Conservation (phyloP, 2,329 filamentous ascomycete species). For the Epichloe sylvatica region DNA sequence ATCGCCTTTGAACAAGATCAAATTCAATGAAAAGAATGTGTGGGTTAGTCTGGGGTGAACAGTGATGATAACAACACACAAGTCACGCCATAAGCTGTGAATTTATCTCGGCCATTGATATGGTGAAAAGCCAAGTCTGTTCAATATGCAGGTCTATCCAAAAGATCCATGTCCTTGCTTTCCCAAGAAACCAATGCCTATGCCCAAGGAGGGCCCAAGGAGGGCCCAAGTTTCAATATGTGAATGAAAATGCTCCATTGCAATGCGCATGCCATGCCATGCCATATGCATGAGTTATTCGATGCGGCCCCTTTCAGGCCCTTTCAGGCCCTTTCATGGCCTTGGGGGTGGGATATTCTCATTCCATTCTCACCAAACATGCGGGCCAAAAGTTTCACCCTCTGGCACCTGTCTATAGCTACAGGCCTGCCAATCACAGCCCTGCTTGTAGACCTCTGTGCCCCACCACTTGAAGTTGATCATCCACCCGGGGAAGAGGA, state of each 20-base stretch:
- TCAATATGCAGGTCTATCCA: background rate
- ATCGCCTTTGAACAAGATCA: background rate
- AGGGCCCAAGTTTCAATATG: no score
- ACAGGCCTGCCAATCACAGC: conserved; percentile 76
- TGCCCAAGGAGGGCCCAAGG: background rate
- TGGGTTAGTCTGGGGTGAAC: no score
- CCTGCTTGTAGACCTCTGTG: conserved; percentile 70
- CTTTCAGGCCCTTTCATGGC: background rate
- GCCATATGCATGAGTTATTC: background rate
- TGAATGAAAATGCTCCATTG: background rate
- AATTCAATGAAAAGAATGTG: background rate
- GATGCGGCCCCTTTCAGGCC: background rate
- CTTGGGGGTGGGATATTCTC: no score
- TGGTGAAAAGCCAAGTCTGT: background rate
- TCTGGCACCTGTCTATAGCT: conserved; percentile 50
- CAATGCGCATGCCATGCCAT: background rate
- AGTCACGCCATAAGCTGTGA: background rate
- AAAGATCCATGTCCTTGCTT: background rate
- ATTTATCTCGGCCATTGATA: background rate
- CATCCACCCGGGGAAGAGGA: conserved; percentile 69
- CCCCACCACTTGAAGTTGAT: conserved; percentile 74
- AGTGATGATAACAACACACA: no score
- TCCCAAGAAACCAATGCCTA: background rate
- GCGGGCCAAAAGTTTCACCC: conserved; percentile 53
- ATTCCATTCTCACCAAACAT: conserved; percentile 32